A percentile compares a stretch with the other conserved stretches of the same genome.
phyloP scores from a whole-genome alignment of 495 filamentous ascomycete genomes.

The Neurospora discreta region DNA sequence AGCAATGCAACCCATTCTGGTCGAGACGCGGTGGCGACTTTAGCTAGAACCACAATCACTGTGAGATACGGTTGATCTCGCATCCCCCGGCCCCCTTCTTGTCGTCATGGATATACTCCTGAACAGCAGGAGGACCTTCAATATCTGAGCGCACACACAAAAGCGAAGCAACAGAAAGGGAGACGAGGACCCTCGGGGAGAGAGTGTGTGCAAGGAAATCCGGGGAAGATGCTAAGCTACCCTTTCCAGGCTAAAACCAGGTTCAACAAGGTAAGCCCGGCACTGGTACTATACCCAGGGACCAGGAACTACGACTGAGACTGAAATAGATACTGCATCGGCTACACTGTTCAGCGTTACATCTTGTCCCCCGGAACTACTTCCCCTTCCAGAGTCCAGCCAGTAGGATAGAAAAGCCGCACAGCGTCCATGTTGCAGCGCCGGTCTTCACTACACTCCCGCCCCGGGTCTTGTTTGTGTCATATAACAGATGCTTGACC shows the following conservation, averaged over 20 bases:
- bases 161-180: background rate
- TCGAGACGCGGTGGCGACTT: background rate
- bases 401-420: background rate
- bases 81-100: background rate
- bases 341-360: background rate
- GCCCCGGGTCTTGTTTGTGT: background rate
- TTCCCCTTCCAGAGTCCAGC: background rate
- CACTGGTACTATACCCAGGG: background rate
- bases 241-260: background rate
- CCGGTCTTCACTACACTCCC: background rate
- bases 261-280: background rate
- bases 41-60: background rate
- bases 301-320: background rate
- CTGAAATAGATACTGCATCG: background rate
- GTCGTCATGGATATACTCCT: background rate
- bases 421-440: background rate
- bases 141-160: background rate
- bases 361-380: background rate
- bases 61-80: background rate
- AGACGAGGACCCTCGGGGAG: background rate
- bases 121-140: background rate
- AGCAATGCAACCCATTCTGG: background rate
- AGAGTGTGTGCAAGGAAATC: background rate
- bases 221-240: background rate
- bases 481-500: background rate